Percentiles rank a stretch among this genome's conserved stretches.
phyloP scores from a whole-genome alignment of 164 flowering plant genomes.

The Dillenia turbinata region DNA sequence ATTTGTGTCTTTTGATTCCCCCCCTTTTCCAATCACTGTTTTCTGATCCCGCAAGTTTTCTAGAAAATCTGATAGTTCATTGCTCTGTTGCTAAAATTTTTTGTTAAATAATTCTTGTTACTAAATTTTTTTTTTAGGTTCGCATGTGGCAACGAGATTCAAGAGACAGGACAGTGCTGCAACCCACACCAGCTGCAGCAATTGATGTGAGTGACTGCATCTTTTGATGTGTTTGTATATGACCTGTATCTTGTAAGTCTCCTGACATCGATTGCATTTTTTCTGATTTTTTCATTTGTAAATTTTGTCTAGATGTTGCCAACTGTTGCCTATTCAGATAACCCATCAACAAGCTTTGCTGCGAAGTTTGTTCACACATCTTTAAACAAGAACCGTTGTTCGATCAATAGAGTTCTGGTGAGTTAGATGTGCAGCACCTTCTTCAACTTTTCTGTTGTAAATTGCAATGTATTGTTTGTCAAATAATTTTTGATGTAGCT shows the following conservation, averaged over 20 bases:
- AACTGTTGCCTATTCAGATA: conserved; percentile 79
- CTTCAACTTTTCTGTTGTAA: not conserved
- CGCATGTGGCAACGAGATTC: conserved; percentile 94
- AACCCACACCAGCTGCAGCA: conserved; percentile 94
- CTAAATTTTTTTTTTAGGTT: conserved; percentile 34
- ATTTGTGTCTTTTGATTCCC: no score
- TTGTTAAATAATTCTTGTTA: not conserved
- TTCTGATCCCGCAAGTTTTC: no score
- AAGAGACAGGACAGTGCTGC: conserved; percentile 82
- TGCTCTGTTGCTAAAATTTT: not conserved
- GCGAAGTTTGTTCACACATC: conserved; percentile 98
- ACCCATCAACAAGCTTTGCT: conserved; percentile 94
- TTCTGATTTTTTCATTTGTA: conserved; percentile 16
- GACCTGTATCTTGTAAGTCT: no score
- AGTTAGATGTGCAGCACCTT: conserved; percentile 18
- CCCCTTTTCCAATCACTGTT: no score
- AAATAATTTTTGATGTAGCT: no score
- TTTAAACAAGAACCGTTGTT: conserved; percentile 86
- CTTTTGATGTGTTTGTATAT: conserved; percentile 5
- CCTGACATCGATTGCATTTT: not conserved
- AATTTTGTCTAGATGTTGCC: conserved; percentile 69
- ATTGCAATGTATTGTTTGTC: no score
- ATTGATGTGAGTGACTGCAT: conserved; percentile 76
- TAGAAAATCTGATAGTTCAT: no score
- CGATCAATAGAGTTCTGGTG: conserved; percentile 94